Evolutionary conservation across 257 asterid genomes (phyloP).

Genomic region (Solanum stenotomum): DNA sequence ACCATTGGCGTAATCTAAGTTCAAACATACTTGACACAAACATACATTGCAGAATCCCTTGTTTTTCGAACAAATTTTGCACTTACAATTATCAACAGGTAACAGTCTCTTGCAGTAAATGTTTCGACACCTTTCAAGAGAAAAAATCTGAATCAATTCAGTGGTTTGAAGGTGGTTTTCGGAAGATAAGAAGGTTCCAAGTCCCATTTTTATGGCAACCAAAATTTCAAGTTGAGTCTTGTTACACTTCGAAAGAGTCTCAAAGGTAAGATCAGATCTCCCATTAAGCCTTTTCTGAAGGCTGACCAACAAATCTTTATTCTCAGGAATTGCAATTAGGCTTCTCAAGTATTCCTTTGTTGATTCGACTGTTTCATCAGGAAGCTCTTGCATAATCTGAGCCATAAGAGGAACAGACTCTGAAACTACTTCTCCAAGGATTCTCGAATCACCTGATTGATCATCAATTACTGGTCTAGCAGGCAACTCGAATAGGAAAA

Average conservation of each 20-base stretch:
- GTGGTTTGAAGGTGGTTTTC: conserved; percentile 28
- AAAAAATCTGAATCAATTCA: conserved; percentile 65
- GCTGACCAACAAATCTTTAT: conserved; percentile 38
- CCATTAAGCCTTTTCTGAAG: conserved; percentile 57
- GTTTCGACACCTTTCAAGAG: conserved; percentile 72
- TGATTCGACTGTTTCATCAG: conserved; percentile 64
- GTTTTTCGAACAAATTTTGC: conserved; percentile 56
- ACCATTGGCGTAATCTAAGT: conserved; percentile 71
- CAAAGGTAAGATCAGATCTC: conserved; percentile 49
- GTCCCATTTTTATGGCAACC: conserved; percentile 64
- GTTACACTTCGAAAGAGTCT: conserved; percentile 67
- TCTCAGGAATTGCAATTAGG: conserved; percentile 26
- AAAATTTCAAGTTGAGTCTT: conserved; percentile 62
- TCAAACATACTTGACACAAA: conserved; percentile 88
- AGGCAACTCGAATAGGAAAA: conserved; percentile 76
- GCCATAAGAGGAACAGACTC: conserved; percentile 62
- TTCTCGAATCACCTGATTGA: conserved; percentile 56
- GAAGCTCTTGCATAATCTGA: conserved; percentile 60
- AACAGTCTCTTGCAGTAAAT: conserved; percentile 55
- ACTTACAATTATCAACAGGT: conserved; percentile 87
- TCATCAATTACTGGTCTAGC: conserved; percentile 53
- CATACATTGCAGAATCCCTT: conserved; percentile 91
- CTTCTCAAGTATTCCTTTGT: conserved; percentile 51
- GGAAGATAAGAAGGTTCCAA: conserved; percentile 38
- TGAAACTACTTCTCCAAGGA: conserved; percentile 60